A percentile compares a stretch with the other conserved stretches of the same genome.
These are phyloP conservation scores for Chaetomiaceae sp. DNA, from an alignment of 2,329 filamentous ascomycete genomes.

Conservation along the genomic window DNA sequence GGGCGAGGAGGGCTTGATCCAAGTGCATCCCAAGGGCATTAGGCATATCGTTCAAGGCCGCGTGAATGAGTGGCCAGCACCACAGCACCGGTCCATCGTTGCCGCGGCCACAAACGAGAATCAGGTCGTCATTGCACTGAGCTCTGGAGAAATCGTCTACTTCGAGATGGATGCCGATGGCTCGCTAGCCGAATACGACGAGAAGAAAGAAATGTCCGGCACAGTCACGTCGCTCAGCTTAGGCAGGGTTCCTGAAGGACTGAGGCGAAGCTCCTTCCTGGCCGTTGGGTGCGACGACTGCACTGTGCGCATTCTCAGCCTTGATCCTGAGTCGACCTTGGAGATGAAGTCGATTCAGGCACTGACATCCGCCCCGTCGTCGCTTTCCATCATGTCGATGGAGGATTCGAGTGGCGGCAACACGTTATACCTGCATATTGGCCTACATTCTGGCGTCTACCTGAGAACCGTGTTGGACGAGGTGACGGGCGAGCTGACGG, in stretches of 20 bases:
- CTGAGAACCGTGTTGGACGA: conserved; percentile 92
- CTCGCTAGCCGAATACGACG: conserved; percentile 85
- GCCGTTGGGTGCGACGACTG: conserved; percentile 96
- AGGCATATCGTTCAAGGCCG: conserved; percentile 74
- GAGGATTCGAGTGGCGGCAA: conserved; percentile 84
- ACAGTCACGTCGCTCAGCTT: conserved; percentile 94
- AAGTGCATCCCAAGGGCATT: conserved; percentile 95
- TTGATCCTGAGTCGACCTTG: conserved; percentile 83
- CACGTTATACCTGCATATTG: conserved; percentile 92
- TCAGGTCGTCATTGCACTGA: conserved; percentile 89
- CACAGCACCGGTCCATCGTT: conserved; percentile 90
- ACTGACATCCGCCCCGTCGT: conserved; percentile 80
- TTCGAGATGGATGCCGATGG: conserved; percentile 96
- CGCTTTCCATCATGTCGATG: conserved; percentile 91
- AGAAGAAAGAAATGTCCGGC: conserved; percentile 90
- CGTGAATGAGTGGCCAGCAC: conserved; percentile 89
- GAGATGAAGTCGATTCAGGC: conserved; percentile 94
- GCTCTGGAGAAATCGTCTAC: conserved; percentile 94
- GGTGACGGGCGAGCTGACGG: conserved; percentile 88
- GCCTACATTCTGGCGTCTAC: conserved; percentile 91
- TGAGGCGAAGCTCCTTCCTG: conserved; percentile 81
- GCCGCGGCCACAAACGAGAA: conserved; percentile 88
- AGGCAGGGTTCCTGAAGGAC: conserved; percentile 85
- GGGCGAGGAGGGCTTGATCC: conserved; percentile 85
- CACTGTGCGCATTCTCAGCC: conserved; percentile 84